Percentiles rank a stretch among this genome's conserved stretches.
These are phyloP conservation scores for Bassia scoparia DNA, from an alignment of 148 eudicot genomes.

Conservation along the genomic window DNA sequence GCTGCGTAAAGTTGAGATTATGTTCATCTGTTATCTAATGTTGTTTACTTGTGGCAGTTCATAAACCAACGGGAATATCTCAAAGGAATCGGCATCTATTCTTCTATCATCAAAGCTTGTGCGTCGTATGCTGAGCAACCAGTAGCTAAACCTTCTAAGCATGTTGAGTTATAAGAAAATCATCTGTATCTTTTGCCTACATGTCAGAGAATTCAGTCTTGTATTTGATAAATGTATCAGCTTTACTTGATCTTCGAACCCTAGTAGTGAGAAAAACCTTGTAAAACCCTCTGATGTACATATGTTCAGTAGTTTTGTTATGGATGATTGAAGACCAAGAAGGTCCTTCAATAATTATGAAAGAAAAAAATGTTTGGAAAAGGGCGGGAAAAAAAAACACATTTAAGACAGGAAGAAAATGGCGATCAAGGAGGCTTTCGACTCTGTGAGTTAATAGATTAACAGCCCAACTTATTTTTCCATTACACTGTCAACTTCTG, in stretches of 20 bases:
- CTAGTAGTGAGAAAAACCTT: not conserved
- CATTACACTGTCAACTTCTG: not conserved
- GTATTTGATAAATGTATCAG: not conserved
- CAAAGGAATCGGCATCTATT: constrained; percentile 12
- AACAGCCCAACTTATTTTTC: not conserved
- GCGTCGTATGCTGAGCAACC: not conserved
- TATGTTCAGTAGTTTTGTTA: not conserved
- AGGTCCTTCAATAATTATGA: too few relatives aligned
- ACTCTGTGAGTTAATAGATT: not conserved
- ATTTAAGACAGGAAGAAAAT: not conserved
- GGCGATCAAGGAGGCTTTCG: not conserved
- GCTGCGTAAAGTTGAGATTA: not conserved
- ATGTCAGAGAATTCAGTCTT: not conserved
- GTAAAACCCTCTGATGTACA: not conserved
- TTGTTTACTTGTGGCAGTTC: constrained; percentile 8
- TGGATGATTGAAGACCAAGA: not conserved
- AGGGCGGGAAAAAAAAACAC: not conserved
- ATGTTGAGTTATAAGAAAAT: not conserved
- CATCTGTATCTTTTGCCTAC: not conserved
- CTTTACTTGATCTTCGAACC: not conserved
- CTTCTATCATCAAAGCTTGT: constrained; percentile 6
- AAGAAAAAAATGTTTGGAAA: too few relatives aligned
- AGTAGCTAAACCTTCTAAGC: not conserved
- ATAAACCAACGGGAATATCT: constrained; percentile 11
- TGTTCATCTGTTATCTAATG: not conserved